Base-by-base conservation (phyloP, 108 stramenopile species). In the Fragilaria crotonensis region DNA sequence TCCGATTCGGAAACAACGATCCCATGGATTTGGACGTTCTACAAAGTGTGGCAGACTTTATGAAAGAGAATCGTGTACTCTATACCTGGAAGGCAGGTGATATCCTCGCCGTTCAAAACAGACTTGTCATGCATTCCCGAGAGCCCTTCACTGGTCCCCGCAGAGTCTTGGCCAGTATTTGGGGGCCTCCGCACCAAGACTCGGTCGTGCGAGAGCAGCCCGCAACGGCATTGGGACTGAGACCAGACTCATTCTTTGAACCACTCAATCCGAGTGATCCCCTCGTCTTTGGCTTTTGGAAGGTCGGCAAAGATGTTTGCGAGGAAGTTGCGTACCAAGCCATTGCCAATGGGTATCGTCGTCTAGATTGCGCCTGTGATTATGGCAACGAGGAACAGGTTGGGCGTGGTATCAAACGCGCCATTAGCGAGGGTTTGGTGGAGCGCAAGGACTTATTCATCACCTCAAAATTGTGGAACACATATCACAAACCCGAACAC, bases 391-490 rank as follows among this genome's bases (percentile, higher is more conserved):
- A 97, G 69, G 62, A 60, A 30, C 74, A 87, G 62, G 90, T 93
- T 17, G 96, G 96, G 5, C 58, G 77, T 64, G 96, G 90, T 20
- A 97, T 95, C 41, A 54, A 64, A 1, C 68, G 74, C 31, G 96
- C 92, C 18, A 83, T 94, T 7, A 25, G 61, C 18, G 85, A 86
- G 21, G 90, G 90, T 0, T 30, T 89, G 66, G 67, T 72, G n/a
- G 64, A 48, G 5, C 78, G 96, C 25, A 66, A 75, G 26, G 96
- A 96, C 2, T 57, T 96, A 27, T 96, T 90, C 64, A 67, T 96
- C 27, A 93, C 91, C 0, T 83, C 86, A 28, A 96, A 96, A 69
- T 63, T 96, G 0, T 96, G 96, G 96, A 96, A 96, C 62, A 96
- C 93, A 11, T 96, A 90, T 65, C 96, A 96, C 71, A 60, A 66